Conservation (phyloP, 2,329 filamentous ascomycete species). For the Cytospora piceicola region DNA sequence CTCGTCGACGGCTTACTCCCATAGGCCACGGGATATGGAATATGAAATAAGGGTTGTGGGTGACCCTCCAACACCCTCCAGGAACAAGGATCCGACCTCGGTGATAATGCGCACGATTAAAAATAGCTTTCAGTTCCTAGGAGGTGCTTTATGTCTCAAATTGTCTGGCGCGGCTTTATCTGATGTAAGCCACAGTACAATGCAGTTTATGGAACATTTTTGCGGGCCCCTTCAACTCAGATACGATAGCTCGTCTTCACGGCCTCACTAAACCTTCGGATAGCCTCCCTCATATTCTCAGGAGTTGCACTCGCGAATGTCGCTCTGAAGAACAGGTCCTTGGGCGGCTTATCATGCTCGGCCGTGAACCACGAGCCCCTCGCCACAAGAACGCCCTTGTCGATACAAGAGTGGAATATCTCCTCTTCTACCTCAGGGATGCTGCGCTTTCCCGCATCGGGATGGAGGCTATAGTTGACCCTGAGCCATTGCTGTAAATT, state of each 20-base stretch:
- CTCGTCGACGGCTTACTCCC: too few relatives aligned
- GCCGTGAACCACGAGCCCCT: slow-evolving; percentile 91
- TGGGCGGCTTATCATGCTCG: slow-evolving; percentile 62
- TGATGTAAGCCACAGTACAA: not conserved
- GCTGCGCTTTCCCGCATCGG: slow-evolving; percentile 55
- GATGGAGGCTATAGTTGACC: slow-evolving; percentile 69
- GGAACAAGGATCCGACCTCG: too few relatives aligned
- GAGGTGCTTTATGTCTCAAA: too few relatives aligned
- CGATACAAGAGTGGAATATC: slow-evolving; percentile 79
- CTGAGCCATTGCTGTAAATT: slow-evolving; percentile 70
- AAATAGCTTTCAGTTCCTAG: too few relatives aligned
- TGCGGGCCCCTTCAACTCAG: too few relatives aligned
- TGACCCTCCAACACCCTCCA: too few relatives aligned
- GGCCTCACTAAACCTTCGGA: slow-evolving; percentile 74
- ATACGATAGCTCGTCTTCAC: slow-evolving; percentile 62
- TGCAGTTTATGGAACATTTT: too few relatives aligned
- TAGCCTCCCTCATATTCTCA: slow-evolving; percentile 72
- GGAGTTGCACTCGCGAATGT: slow-evolving; percentile 84
- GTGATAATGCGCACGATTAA: too few relatives aligned
- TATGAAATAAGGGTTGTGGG: too few relatives aligned
- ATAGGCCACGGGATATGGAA: too few relatives aligned
- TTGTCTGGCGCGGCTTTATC: too few relatives aligned
- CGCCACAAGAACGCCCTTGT: slow-evolving; percentile 77
- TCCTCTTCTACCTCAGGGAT: slow-evolving; percentile 78
- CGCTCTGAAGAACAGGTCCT: slow-evolving; percentile 81